Evolutionary conservation across 441 rosid species (phyloP).

Genomic region (Erysimum cheiri): DNA sequence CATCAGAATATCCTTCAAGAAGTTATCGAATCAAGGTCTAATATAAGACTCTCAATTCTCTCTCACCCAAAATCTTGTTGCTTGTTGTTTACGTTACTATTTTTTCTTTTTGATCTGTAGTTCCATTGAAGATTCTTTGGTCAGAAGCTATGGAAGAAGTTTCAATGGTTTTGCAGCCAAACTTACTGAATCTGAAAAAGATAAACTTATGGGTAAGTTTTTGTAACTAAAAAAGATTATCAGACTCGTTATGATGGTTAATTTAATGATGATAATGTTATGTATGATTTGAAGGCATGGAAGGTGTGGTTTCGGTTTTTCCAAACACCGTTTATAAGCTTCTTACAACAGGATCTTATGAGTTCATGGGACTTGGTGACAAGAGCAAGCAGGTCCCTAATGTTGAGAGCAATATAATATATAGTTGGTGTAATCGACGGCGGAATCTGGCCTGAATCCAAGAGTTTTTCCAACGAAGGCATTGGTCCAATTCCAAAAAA

Average conservation of each 20-base stretch:
- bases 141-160: too few relatives aligned
- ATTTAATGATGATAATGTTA: background rate
- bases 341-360: constrained; percentile 43
- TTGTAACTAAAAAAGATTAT: too few relatives aligned
- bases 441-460: constrained; percentile 68
- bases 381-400: constrained; percentile 21
- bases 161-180: too few relatives aligned
- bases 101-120: too few relatives aligned
- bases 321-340: constrained; percentile 37
- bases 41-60: constrained; percentile 1
- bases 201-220: too few relatives aligned
- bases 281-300: constrained; percentile 36
- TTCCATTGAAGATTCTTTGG: too few relatives aligned
- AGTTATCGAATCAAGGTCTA: constrained; percentile 50
- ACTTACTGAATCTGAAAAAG: too few relatives aligned
- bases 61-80: constrained; percentile 6
- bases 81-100: background rate
- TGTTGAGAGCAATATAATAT: constrained; percentile 42
- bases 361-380: constrained; percentile 44
- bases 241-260: too few relatives aligned
- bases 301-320: constrained; percentile 44
- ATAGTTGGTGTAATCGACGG: constrained; percentile 63
- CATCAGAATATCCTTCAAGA: constrained; percentile 49
- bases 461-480: constrained; percentile 51
- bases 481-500: constrained; percentile 60